Conservation (phyloP, 345 rosid species). For the Carallia pectinifolia region DNA sequence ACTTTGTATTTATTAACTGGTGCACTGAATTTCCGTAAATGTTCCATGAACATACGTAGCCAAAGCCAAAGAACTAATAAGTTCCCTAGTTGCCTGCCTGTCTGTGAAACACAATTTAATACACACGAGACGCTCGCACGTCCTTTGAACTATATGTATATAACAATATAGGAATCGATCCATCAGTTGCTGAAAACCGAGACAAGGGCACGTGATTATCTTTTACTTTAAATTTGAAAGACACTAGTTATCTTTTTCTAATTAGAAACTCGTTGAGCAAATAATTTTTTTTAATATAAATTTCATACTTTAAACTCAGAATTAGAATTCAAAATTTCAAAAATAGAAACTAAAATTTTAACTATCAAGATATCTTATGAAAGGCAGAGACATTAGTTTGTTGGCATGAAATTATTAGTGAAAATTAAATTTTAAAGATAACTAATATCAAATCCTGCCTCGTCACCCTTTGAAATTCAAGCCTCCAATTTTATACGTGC, state of each 20-base stretch:
- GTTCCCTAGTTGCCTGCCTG: not conserved
- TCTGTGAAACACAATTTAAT: not conserved
- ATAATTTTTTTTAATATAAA: too few species aligned
- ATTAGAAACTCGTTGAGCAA: too few species aligned
- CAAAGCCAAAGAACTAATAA: not conserved
- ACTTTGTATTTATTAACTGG: not conserved
- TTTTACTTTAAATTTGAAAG: constrained; percentile 10
- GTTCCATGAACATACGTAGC: constrained; percentile 1
- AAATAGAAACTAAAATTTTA: too few species aligned
- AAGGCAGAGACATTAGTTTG: not conserved
- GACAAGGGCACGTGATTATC: constrained; percentile 20
- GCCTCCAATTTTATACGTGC: too few species aligned
- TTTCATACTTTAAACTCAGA: too few species aligned
- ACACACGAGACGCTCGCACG: constrained; percentile 25
- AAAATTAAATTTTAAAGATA: too few species aligned
- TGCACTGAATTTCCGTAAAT: constrained; percentile 18
- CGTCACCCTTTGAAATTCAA: too few species aligned
- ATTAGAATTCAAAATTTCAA: too few species aligned
- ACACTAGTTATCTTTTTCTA: not conserved
- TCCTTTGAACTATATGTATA: constrained; percentile 6
- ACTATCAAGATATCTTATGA: too few species aligned
- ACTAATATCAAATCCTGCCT: too few species aligned
- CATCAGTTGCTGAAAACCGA: constrained; percentile 5
- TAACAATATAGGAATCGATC: not conserved
- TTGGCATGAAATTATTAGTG: not conserved